phyloP scores from a whole-genome alignment of 345 rosid species.

The Murraya paniculata region DNA sequence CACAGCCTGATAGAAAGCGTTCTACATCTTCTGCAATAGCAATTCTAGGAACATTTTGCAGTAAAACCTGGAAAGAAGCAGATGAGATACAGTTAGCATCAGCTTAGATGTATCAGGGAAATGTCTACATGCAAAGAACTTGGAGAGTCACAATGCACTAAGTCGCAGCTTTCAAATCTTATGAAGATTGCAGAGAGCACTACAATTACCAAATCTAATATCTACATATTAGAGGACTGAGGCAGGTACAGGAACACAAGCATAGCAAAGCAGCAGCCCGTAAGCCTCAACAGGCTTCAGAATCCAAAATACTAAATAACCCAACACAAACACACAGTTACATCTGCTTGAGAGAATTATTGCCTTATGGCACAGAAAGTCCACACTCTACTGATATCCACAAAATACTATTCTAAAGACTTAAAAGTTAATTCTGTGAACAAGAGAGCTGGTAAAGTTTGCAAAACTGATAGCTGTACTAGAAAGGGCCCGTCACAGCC shows the following conservation, averaged over 20 bases:
- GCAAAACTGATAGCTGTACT: neutral
- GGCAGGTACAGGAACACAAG: too few relatives aligned
- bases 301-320: neutral
- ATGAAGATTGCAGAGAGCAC: neutral
- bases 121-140: neutral
- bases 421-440: neutral
- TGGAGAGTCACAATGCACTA: neutral
- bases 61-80: slow-evolving; percentile 42
- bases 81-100: neutral
- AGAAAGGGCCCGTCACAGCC: neutral
- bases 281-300: neutral
- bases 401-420: neutral
- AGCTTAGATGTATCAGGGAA: neutral
- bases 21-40: slow-evolving; percentile 58
- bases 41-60: slow-evolving; percentile 58
- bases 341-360: neutral
- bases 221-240: neutral
- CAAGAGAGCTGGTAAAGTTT: neutral
- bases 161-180: neutral
- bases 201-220: neutral
- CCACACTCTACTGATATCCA: neutral
- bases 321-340: neutral
- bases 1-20: slow-evolving; percentile 70
- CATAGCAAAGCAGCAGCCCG: neutral
- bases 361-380: neutral